These are phyloP conservation scores for Ophiostoma tasmaniense DNA, from an alignment of 2,329 filamentous ascomycete genomes.

Conservation along the genomic window DNA sequence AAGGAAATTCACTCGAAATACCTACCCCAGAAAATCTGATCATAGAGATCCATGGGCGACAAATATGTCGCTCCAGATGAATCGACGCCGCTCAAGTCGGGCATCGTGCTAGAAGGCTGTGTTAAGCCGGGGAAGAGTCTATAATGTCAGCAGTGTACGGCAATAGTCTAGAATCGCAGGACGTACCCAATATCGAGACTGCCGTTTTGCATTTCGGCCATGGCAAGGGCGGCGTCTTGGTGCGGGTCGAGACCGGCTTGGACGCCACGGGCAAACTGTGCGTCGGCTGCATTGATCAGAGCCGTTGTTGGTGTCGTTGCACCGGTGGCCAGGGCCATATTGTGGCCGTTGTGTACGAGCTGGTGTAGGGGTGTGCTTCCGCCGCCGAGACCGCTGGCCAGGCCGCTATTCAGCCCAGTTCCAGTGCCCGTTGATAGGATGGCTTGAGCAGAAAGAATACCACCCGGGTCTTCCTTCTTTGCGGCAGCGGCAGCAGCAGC, in stretches of 20 bases:
- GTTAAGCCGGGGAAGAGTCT: slow-evolving; percentile 29
- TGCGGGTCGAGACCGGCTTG: slow-evolving; percentile 40
- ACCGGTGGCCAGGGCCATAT: neutral
- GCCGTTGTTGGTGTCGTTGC: neutral
- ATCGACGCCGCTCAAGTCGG: slow-evolving; percentile 43
- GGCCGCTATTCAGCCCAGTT: neutral
- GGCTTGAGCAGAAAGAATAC: neutral
- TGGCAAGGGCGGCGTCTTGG: slow-evolving; percentile 54
- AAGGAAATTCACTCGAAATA: slow-evolving; percentile 23
- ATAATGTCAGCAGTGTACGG: neutral
- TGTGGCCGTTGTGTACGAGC: neutral
- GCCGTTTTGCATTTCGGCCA: slow-evolving; percentile 57
- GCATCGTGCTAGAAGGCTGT: slow-evolving; percentile 28
- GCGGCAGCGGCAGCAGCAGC: slow-evolving; percentile 7
- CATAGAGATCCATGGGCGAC: slow-evolving; percentile 60
- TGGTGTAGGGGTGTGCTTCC: neutral
- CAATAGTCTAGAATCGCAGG: neutral
- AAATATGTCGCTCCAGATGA: slow-evolving; percentile 45
- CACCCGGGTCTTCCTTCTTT: slow-evolving; percentile 40
- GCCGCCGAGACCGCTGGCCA: neutral
- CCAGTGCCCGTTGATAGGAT: neutral
- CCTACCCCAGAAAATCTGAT: slow-evolving; percentile 59
- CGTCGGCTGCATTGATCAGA: neutral
- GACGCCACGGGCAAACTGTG: neutral
- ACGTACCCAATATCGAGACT: slow-evolving; percentile 22